Evolutionary conservation across 2,329 filamentous ascomycete species (phyloP).

Genomic region (Fusarium sp.): DNA sequence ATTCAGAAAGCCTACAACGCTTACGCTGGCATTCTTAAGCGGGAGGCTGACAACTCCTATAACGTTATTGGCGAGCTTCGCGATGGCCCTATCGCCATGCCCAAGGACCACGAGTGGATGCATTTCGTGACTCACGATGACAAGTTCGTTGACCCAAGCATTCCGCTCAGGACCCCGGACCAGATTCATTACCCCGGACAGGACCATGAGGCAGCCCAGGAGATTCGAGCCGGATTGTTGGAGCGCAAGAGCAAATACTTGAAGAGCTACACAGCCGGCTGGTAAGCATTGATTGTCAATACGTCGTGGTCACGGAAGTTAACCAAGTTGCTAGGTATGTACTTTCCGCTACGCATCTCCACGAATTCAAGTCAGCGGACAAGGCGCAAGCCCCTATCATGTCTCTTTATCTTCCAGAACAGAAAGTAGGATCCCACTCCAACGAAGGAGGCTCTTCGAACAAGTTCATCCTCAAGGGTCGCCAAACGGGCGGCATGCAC

Average conservation of each 20-base stretch:
- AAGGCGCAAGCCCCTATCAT: constrained; percentile 91
- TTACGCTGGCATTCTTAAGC: constrained; percentile 88
- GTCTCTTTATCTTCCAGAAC: constrained; percentile 94
- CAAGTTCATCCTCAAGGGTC: constrained; percentile 97
- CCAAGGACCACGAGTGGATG: constrained; percentile 92
- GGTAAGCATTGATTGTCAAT: constrained; percentile 63
- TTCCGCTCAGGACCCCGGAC: constrained; percentile 80
- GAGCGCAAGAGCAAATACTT: constrained; percentile 99
- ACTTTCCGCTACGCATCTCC: constrained; percentile 92
- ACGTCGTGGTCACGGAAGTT: neutral
- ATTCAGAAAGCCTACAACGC: constrained; percentile 98
- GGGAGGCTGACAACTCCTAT: constrained; percentile 86
- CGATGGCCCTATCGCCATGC: constrained; percentile 87
- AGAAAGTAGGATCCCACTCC: constrained; percentile 94
- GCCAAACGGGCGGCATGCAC: constrained; percentile 92
- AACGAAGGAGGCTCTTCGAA: constrained; percentile 84
- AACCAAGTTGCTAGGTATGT: constrained; percentile 76
- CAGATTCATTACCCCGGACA: constrained; percentile 93
- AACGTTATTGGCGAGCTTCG: constrained; percentile 82
- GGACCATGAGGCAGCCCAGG: constrained; percentile 80
- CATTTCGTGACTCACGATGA: constrained; percentile 82
- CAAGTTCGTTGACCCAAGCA: constrained; percentile 85
- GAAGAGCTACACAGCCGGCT: constrained; percentile 95
- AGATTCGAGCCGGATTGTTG: constrained; percentile 88
- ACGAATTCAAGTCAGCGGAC: constrained; percentile 99